Conservation (phyloP, 495 filamentous ascomycete species). For the Hypomontagnella monticulosa region DNA sequence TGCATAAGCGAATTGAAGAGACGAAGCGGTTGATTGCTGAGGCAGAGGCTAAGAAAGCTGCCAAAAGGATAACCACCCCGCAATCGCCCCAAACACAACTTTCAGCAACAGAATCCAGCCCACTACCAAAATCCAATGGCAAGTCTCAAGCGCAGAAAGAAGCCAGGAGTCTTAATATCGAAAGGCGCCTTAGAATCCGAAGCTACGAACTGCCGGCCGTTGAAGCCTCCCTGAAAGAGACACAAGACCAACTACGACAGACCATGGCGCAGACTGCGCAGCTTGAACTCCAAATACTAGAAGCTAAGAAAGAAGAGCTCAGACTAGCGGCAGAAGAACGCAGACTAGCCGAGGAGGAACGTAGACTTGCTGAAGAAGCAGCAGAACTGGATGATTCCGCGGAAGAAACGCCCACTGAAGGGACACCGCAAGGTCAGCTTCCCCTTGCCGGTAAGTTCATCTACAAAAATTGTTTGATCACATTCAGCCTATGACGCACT, state of each 20-base stretch:
- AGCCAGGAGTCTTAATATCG: constrained; percentile 46
- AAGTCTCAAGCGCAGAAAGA: constrained; percentile 26
- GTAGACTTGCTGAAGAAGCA: constrained; percentile 64
- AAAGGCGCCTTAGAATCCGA: constrained; percentile 65
- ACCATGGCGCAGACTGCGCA: constrained; percentile 66
- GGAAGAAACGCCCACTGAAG: constrained; percentile 41
- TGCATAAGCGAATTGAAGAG: constrained; percentile 75
- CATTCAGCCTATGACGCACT: not conserved
- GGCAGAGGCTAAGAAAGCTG: constrained; percentile 69
- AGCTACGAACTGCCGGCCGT: constrained; percentile 64
- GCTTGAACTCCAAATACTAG: constrained; percentile 67
- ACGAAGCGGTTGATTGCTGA: constrained; percentile 81
- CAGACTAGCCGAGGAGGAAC: constrained; percentile 46
- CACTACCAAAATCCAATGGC: constrained; percentile 22
- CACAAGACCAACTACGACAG: constrained; percentile 60
- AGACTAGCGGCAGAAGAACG: constrained; percentile 52
- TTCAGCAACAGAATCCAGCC: constrained; percentile 34
- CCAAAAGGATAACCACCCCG: constrained; percentile 47
- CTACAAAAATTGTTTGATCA: not conserved
- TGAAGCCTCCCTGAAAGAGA: constrained; percentile 64
- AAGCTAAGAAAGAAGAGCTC: constrained; percentile 52
- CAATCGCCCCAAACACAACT: constrained; percentile 34
- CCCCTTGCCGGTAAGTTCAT: constrained; percentile 9
- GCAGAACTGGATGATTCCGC: constrained; percentile 59
- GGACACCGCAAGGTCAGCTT: constrained; percentile 39